phyloP scores from a whole-genome alignment of 768 basidiomycete genomes.

The Trametes cingulata region DNA sequence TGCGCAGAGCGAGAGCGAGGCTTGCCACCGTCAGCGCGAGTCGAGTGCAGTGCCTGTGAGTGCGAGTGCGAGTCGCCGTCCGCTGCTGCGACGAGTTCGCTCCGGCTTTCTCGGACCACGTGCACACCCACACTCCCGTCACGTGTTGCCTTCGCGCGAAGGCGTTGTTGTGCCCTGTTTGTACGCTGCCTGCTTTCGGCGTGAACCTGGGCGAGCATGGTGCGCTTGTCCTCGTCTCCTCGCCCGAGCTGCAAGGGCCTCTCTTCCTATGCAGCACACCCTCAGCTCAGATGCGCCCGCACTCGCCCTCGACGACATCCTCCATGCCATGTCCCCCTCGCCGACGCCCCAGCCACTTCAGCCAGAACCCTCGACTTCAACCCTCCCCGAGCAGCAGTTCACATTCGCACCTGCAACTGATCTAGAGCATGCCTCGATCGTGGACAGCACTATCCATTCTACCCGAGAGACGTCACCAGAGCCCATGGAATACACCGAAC shows the following conservation, averaged over 20 bases:
- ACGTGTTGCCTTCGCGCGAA: constrained; percentile 23
- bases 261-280: constrained; percentile 12
- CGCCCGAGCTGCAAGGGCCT: neutral
- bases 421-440: neutral
- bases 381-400: constrained; percentile 3
- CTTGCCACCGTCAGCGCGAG: too few relatives aligned
- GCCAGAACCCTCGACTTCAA: neutral
- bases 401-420: neutral
- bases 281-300: constrained; percentile 38
- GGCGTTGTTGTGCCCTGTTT: constrained; percentile 23
- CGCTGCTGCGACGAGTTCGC: neutral
- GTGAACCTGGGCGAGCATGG: neutral
- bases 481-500: constrained; percentile 47
- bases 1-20: neutral
- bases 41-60: neutral
- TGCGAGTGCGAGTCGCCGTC: neutral
- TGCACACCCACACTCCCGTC: constrained; percentile 13
- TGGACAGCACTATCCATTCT: neutral
- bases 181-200: neutral
- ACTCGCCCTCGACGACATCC: constrained; percentile 56
- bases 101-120: constrained; percentile 16
- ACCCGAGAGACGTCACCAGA: constrained; percentile 35
- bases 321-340: constrained; percentile 54
- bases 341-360: constrained; percentile 36
- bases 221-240: neutral